phyloP scores from a whole-genome alignment of 106 monocot genomes.

The Allium cepa region DNA sequence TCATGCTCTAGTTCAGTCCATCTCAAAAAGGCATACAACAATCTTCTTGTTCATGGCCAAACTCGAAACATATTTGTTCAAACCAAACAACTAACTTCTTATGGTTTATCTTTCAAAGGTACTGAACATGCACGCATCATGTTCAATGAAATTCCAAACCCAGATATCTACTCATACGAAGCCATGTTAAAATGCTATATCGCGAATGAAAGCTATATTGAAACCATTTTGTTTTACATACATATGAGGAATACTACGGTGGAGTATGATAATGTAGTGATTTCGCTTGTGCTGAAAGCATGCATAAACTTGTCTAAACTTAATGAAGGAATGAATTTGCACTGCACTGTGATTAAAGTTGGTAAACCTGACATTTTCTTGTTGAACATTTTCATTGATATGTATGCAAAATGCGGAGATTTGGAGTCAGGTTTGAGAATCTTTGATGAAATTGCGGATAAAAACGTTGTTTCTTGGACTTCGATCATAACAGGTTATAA shows the following conservation, averaged over 20 bases:
- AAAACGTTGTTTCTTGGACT: constrained; percentile 55
- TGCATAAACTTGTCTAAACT: constrained; percentile 25
- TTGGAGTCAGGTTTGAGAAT: constrained; percentile 19
- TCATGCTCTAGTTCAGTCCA: background rate
- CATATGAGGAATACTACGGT: constrained; percentile 2
- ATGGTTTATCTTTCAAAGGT: constrained; percentile 1
- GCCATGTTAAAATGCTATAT: constrained; percentile 18
- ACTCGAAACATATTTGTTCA: constrained; percentile 8
- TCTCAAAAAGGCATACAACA: background rate
- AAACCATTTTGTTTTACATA: constrained; percentile 22
- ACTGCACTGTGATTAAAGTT: constrained; percentile 29
- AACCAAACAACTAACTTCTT: constrained; percentile 12
- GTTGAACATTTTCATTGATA: constrained; percentile 37
- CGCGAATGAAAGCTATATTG: constrained; percentile 8
- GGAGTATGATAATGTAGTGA: constrained; percentile 27
- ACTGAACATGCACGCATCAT: background rate
- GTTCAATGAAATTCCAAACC: constrained; percentile 13
- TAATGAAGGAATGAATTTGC: constrained; percentile 41
- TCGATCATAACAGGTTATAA: constrained; percentile 41
- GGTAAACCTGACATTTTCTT: constrained; percentile 43
- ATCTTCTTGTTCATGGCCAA: constrained; percentile 5
- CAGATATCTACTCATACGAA: constrained; percentile 15
- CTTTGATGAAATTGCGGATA: constrained; percentile 27
- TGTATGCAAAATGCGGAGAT: constrained; percentile 52
- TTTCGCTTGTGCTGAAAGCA: constrained; percentile 43